phyloP scores from a whole-genome alignment of 129 eudicot species.

The Tagetes erecta region DNA sequence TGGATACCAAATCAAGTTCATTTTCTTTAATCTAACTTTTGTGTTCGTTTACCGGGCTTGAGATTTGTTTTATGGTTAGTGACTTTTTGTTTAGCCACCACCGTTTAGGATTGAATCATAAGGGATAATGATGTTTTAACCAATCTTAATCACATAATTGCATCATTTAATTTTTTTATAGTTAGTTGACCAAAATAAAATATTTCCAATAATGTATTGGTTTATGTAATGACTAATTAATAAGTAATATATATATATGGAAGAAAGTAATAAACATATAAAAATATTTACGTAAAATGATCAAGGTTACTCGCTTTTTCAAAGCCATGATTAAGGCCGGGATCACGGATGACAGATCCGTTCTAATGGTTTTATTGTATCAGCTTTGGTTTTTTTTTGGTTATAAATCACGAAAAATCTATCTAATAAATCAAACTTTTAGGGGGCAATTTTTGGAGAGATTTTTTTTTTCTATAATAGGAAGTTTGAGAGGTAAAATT shows the following conservation, averaged over 20 bases:
- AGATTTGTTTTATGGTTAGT: no score
- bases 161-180: not conserved
- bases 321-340: not conserved
- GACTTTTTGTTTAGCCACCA: not conserved
- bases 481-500: no score
- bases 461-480: no score
- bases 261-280: not conserved
- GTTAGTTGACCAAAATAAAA: slow-evolving; percentile 1
- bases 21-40: no score
- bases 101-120: not conserved
- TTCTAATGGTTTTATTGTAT: not conserved
- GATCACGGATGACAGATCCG: slow-evolving; percentile 5
- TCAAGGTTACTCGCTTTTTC: not conserved
- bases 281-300: not conserved
- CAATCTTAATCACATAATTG: slow-evolving; percentile 9
- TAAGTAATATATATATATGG: no score
- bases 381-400: not conserved
- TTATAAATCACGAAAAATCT: no score
- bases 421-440: no score
- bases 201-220: not conserved
- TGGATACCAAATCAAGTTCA: no score
- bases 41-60: no score
- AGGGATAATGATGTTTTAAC: not conserved
- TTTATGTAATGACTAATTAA: no score
- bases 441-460: no score